These are phyloP conservation scores for Skeletonema potamos DNA, from an alignment of 108 stramenopile genomes.

Conservation along the genomic window DNA sequence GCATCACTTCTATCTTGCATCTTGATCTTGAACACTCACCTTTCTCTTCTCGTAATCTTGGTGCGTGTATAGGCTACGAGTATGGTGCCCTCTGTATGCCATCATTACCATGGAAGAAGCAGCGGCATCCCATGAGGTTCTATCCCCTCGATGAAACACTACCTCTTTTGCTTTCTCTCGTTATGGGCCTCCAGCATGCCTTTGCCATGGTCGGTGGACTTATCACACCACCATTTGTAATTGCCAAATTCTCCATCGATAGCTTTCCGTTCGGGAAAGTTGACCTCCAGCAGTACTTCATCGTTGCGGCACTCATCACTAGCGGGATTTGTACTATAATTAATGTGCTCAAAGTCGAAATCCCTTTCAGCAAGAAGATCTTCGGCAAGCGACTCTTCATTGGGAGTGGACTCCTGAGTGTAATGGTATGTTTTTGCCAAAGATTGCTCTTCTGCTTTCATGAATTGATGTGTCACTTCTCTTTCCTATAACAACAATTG, in stretches of 20 bases:
- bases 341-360: constrained; percentile 57
- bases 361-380: constrained; percentile 59
- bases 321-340: constrained; percentile 70
- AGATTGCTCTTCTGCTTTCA: not conserved
- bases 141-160: constrained; percentile 51
- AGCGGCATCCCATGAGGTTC: constrained; percentile 3
- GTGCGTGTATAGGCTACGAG: constrained; percentile 28
- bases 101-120: constrained; percentile 42
- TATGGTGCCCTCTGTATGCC: constrained; percentile 61
- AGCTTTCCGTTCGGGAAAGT: constrained; percentile 37
- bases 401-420: constrained; percentile 73
- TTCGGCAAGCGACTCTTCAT: constrained; percentile 49
- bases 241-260: constrained; percentile 60
- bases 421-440: constrained; percentile 48
- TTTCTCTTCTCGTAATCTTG: not conserved
- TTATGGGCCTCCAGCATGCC: constrained; percentile 74
- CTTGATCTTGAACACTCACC: not conserved
- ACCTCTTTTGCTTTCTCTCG: constrained; percentile 49
- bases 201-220: constrained; percentile 57
- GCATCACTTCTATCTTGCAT: not conserved
- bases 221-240: constrained; percentile 65
- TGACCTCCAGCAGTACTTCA: constrained; percentile 64
- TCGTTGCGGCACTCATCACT: constrained; percentile 68
- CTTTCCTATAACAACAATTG: too few species aligned
- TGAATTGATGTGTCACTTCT: not conserved